These are phyloP conservation scores for Nakazawaea peltata DNA, from an alignment of 805 yeast genomes.

Conservation along the genomic window DNA sequence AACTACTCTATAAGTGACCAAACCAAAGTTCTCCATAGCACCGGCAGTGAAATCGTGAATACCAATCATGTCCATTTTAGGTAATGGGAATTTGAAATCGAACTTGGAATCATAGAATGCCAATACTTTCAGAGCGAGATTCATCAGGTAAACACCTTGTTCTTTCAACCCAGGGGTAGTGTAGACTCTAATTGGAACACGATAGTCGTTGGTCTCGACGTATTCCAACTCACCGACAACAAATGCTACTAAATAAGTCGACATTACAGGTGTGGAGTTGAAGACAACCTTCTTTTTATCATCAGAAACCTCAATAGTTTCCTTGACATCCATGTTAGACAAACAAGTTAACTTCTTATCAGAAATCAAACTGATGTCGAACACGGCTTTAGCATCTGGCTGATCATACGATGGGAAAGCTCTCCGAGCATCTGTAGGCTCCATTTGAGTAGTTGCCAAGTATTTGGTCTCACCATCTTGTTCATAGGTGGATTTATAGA, in stretches of 20 bases:
- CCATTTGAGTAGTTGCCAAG: slow-evolving; percentile 64
- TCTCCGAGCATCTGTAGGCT: slow-evolving; percentile 69
- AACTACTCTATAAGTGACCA: slow-evolving; percentile 58
- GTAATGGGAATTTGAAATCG: slow-evolving; percentile 61
- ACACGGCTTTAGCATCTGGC: slow-evolving; percentile 62
- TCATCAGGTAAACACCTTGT: slow-evolving; percentile 39
- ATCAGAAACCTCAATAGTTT: slow-evolving; percentile 23
- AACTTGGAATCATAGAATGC: slow-evolving; percentile 40
- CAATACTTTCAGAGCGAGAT: slow-evolving; percentile 39
- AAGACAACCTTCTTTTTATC: slow-evolving; percentile 40
- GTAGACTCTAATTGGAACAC: slow-evolving; percentile 52
- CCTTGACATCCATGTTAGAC: slow-evolving; percentile 58
- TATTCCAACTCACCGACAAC: slow-evolving; percentile 60
- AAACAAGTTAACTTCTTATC: slow-evolving; percentile 45
- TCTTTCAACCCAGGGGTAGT: slow-evolving; percentile 41
- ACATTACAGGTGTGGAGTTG: slow-evolving; percentile 64
- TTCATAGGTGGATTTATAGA: slow-evolving; percentile 60
- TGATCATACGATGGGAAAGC: slow-evolving; percentile 77
- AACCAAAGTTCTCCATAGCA: slow-evolving; percentile 91
- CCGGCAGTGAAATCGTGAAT: slow-evolving; percentile 77
- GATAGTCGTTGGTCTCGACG: slow-evolving; percentile 46
- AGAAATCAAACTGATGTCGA: slow-evolving; percentile 48
- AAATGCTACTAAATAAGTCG: slow-evolving; percentile 68
- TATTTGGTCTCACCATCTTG: slow-evolving; percentile 46
- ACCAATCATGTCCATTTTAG: slow-evolving; percentile 74